phyloP scores from a whole-genome alignment of 139 green algal species.

The Nannochloris sp. region DNA sequence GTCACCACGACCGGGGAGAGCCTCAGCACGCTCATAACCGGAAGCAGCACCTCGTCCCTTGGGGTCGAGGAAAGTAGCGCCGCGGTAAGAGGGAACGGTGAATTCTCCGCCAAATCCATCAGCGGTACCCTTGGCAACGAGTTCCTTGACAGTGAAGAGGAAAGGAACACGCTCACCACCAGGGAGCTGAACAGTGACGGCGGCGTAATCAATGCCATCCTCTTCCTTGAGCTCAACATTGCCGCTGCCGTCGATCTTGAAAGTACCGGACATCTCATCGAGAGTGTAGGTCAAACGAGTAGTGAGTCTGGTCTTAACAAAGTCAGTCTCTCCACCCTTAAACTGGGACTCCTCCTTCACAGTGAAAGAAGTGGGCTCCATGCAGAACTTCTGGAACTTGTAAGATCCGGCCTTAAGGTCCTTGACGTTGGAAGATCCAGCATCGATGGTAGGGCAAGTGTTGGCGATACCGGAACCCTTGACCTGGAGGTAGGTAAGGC shows the following conservation, averaged over 20 bases:
- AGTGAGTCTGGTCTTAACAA: slow-evolving; percentile 98
- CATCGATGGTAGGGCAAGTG: slow-evolving; percentile 91
- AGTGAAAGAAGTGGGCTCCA: slow-evolving; percentile 95
- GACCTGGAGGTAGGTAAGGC: slow-evolving; percentile 96
- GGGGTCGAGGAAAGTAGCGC: slow-evolving; percentile 98
- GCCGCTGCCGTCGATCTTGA: slow-evolving; percentile 82
- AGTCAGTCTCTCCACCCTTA: slow-evolving; percentile 79
- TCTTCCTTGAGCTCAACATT: slow-evolving; percentile 88
- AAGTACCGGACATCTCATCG: slow-evolving; percentile 78
- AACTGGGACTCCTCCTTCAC: slow-evolving; percentile 87
- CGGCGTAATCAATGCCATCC: slow-evolving; percentile 97
- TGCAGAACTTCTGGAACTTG: slow-evolving; percentile 92
- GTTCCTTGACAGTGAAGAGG: slow-evolving; percentile 99
- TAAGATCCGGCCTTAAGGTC: slow-evolving; percentile 88
- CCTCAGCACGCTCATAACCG: slow-evolving; percentile 95
- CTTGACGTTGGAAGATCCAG: slow-evolving; percentile 66
- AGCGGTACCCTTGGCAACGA: slow-evolving; percentile 66
- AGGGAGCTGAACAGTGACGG: slow-evolving; percentile 94
- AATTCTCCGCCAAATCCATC: slow-evolving; percentile 95
- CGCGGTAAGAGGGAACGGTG: slow-evolving; percentile 96
- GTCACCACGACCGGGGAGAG: slow-evolving; percentile 70
- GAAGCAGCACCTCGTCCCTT: slow-evolving; percentile 95
- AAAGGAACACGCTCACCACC: slow-evolving; percentile 98
- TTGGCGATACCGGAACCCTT: slow-evolving; percentile 98
- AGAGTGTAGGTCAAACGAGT: slow-evolving; percentile 99